Base-by-base conservation (phyloP, 192 early-diverging fungal genomes). In the Backusella circina region DNA sequence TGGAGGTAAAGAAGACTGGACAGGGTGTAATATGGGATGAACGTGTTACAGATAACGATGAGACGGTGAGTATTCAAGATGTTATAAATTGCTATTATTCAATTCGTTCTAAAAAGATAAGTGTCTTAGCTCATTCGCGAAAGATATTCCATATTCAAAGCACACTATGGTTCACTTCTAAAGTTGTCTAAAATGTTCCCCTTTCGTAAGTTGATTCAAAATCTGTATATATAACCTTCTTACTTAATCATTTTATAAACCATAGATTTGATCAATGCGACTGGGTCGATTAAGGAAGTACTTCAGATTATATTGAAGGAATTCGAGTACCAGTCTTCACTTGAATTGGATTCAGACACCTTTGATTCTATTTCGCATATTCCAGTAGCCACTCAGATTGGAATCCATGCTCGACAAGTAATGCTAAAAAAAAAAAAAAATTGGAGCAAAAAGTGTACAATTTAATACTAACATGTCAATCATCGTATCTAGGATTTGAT, bases 361-460 rank as follows among this genome's bases (percentile, higher is more conserved):
- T 87, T 85, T 70, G 88, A 89, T 57, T 73, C 84, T 16, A 89
- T 89, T 44, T 83, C 86, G 15, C 88, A 89, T 67, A 87, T 89
- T 38, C 88, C 88, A 16, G 76, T 89, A 21, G 88, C 88, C 4
- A 85, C 78, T 54, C 84, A 89, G 74, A 89, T 89, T 73, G 85
- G 88, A 38, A 85, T 89, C 30, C 88, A 89, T 76, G 88, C 88
- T 64, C 37, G 82, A 54, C 80, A 78, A 70, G 80, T 78, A n/a
- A 61, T 21, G 36, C 5, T n/a, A 65, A 21, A 23, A 3, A 26
- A 18, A 28, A 23, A 2, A 28, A 13, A 16, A 31, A 41, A 10
- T 28, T 15, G 65, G n/a, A 51, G 39, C 15, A 23, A 23, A 39
- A 68, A 72, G 23, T 4, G 2, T 33, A 15, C 13, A 32, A 39